Conservation (phyloP, 768 basidiomycete genomes). For the Neoboletus subvelutipes region DNA sequence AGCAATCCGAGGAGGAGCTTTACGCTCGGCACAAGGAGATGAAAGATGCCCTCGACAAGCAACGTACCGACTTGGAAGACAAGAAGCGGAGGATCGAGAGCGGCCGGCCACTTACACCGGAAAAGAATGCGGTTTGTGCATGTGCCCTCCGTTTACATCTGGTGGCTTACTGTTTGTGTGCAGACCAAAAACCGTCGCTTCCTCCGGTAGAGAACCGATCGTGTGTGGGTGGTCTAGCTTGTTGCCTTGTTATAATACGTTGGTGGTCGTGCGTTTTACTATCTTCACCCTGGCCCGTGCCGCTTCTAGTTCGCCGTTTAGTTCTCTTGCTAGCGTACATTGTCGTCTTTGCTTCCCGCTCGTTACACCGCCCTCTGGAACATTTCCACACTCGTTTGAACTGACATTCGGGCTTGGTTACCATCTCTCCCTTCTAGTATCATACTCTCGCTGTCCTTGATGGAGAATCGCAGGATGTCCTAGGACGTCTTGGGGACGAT, state of each 20-base stretch:
- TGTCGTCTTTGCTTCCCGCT: slow-evolving; percentile 34
- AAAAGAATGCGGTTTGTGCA: slow-evolving; percentile 77
- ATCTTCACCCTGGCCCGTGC: slow-evolving; percentile 31
- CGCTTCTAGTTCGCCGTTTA: slow-evolving; percentile 38
- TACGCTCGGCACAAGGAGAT: slow-evolving; percentile 99
- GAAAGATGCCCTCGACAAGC: slow-evolving; percentile 99
- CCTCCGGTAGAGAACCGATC: slow-evolving; percentile 30
- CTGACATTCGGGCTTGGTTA: slow-evolving; percentile 52
- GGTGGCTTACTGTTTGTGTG: slow-evolving; percentile 11
- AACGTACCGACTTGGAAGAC: slow-evolving; percentile 92
- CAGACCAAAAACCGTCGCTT: slow-evolving; percentile 39
- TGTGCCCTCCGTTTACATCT: neutral
- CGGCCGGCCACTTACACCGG: slow-evolving; percentile 92
- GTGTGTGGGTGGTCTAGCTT: slow-evolving; percentile 17
- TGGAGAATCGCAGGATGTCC: slow-evolving; percentile 27
- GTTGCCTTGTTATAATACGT: slow-evolving; percentile 32
- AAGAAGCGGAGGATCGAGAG: slow-evolving; percentile 96
- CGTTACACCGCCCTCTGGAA: slow-evolving; percentile 40
- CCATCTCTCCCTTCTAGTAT: slow-evolving; percentile 49
- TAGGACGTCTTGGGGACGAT: slow-evolving; percentile 25
- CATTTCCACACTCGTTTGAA: slow-evolving; percentile 58
- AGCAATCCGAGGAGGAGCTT: slow-evolving; percentile 98
- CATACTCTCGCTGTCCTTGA: slow-evolving; percentile 42
- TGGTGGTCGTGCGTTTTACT: slow-evolving; percentile 27
- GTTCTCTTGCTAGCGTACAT: slow-evolving; percentile 44